A percentile compares a stretch with the other conserved stretches of the same genome.
Evolutionary conservation across 1,284 basidiomycete species (phyloP).

Genomic region (Ustilago nuda): DNA sequence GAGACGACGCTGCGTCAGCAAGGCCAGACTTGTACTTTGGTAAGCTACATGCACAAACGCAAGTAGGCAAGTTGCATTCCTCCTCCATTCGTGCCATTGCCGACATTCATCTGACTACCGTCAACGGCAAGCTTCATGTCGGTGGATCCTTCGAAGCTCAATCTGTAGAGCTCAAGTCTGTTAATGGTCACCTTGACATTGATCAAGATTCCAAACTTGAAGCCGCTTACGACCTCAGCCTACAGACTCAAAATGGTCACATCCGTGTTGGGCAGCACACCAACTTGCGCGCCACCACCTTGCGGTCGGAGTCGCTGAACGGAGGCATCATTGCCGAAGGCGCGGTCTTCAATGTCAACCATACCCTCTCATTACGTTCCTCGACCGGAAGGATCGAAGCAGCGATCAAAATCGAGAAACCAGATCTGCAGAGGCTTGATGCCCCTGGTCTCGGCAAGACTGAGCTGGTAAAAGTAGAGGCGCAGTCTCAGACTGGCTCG

Average conservation of each 20-base stretch:
- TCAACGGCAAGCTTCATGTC: slow-evolving; percentile 42
- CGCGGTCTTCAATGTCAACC: slow-evolving; percentile 51
- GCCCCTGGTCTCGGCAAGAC: slow-evolving; percentile 36
- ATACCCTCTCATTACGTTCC: slow-evolving; percentile 43
- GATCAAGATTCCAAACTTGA: slow-evolving; percentile 34
- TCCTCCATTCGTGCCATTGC: slow-evolving; percentile 44
- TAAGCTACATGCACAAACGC: slow-evolving; percentile 45
- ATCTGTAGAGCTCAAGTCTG: slow-evolving; percentile 36
- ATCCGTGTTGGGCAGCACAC: slow-evolving; percentile 43
- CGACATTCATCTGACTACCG: slow-evolving; percentile 50
- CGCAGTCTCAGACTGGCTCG: slow-evolving; percentile 43
- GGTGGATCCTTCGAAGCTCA: slow-evolving; percentile 43
- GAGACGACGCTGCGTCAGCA: slow-evolving; percentile 11
- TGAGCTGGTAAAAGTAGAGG: slow-evolving; percentile 38
- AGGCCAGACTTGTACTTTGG: slow-evolving; percentile 45
- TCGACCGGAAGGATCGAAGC: slow-evolving; percentile 49
- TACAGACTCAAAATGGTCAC: slow-evolving; percentile 43
- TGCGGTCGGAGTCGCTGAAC: slow-evolving; percentile 42
- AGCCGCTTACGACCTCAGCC: slow-evolving; percentile 39
- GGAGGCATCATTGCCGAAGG: slow-evolving; percentile 43
- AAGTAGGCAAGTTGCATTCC: slow-evolving; percentile 41
- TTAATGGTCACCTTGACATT: slow-evolving; percentile 42
- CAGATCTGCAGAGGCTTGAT: slow-evolving; percentile 34
- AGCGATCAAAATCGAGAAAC: slow-evolving; percentile 45
- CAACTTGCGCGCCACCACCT: slow-evolving; percentile 37